Percentiles rank a stretch among this genome's conserved stretches.
Conservation (phyloP, 2,329 filamentous ascomycete genomes). For the Ustulina deusta region DNA sequence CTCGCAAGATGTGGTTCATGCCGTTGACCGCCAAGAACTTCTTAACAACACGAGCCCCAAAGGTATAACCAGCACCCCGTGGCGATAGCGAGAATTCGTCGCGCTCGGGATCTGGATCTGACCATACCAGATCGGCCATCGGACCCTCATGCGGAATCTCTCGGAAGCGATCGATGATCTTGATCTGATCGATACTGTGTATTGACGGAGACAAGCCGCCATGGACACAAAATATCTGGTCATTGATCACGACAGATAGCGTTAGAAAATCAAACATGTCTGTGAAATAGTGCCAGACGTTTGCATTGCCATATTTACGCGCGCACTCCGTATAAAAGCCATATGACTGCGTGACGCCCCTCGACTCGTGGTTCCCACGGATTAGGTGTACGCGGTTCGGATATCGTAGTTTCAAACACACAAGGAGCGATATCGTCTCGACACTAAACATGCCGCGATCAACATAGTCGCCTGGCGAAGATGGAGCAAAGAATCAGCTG, state of each 20-base stretch:
- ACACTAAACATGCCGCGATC: slow-evolving; percentile 99
- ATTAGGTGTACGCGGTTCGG: slow-evolving; percentile 95
- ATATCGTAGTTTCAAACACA: slow-evolving; percentile 97
- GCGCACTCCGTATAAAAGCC: slow-evolving; percentile 99
- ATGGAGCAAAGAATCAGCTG: slow-evolving; percentile 23
- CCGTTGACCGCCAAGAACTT: slow-evolving; percentile 98
- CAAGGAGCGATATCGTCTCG: slow-evolving; percentile 96
- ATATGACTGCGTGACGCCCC: slow-evolving; percentile 98
- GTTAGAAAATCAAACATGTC: slow-evolving; percentile 99
- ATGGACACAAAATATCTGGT: slow-evolving; percentile 99
- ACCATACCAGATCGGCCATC: slow-evolving; percentile 99
- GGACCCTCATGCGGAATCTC: slow-evolving; percentile 99
- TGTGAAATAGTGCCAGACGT: slow-evolving; percentile 99
- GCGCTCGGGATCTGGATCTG: slow-evolving; percentile 94
- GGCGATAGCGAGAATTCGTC: slow-evolving; percentile 97
- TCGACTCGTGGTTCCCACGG: slow-evolving; percentile 96
- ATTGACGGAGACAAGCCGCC: slow-evolving; percentile 90
- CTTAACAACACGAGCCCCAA: slow-evolving; percentile 96
- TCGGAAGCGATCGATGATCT: slow-evolving; percentile 98
- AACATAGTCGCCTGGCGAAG: slow-evolving; percentile 85
- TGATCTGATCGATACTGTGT: slow-evolving; percentile 99
- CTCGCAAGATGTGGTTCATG: slow-evolving; percentile 97
- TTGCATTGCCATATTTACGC: slow-evolving; percentile 97
- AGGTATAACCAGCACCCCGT: slow-evolving; percentile 94
- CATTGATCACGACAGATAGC: slow-evolving; percentile 95